Evolutionary conservation across 1,139 yeast genomes (phyloP), one percentile per base, ranked within the genome.

Genomic region (Saccharomyces hybrid): DNA sequence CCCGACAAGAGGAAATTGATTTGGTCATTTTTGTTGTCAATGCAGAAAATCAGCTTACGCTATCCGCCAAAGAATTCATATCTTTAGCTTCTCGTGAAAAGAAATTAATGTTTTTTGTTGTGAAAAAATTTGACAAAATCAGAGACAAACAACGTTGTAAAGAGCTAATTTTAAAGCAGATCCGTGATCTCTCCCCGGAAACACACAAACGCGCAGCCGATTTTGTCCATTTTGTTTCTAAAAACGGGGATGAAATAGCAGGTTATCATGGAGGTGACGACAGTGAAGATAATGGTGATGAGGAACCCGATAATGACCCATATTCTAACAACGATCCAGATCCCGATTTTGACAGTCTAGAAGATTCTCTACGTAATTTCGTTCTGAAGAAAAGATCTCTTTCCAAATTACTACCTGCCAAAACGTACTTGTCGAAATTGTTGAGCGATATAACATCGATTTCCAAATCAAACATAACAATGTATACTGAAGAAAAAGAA

Each of bases 1-100:
- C 97, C 2, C 81, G 98, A 58, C 99, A 95, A 72, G 99, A 95
- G 66, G 99, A 95, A 67, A 95, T 95, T 61, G 99, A 95, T 69
- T 77, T 95, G 63, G 97, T 95, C 7, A 93, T 95, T 0, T 95
- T 95, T 74, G 99, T 95, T 4, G 97, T 95, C 4, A 88, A 87
- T 68, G 96, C 99, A 0, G 98, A 91, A 66, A 95, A 95, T 64
- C 98, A 93, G 69, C 87, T 95, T 66, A 95, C 99, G 0, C 75
- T 89, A 53, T 88, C 96, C 0, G 98, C 98, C 0, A 87, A 89
- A 64, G 99, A 95, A 65, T 95, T 95, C 64, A 88, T 95, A 54
- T 78, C 93, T 3, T 83, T 89, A 47, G 96, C 97, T 1, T 93
- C 97, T 1, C 84, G 85, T 53, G 99, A 95, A 65, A 93, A 91